Conservation (phyloP, 1,284 basidiomycete genomes). For the Malassezia vespertilionis region DNA sequence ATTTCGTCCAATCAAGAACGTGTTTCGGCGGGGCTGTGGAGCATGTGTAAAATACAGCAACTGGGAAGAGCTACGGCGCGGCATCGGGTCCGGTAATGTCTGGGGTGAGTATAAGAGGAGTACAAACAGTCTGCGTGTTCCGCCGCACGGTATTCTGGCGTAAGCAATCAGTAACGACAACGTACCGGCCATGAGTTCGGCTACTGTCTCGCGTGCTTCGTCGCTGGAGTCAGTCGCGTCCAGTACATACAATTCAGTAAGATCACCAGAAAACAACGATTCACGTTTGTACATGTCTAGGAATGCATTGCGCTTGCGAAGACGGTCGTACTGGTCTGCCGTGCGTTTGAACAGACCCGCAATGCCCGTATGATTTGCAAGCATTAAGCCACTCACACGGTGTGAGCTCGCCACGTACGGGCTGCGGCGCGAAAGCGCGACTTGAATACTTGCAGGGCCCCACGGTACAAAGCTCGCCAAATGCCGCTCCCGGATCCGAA, state of each 20-base stretch:
- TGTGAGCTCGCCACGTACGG: constrained; percentile 75
- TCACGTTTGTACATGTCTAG: constrained; percentile 96
- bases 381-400: constrained; percentile 93
- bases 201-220: constrained; percentile 41
- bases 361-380: constrained; percentile 96
- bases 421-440: constrained; percentile 80
- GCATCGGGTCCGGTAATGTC: not conserved
- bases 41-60: too few relatives aligned
- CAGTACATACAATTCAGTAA: constrained; percentile 27
- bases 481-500: constrained; percentile 90
- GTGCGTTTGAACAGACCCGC: constrained; percentile 75
- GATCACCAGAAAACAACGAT: constrained; percentile 50
- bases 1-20: not conserved
- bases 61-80: too few relatives aligned
- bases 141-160: constrained; percentile 39
- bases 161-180: not conserved
- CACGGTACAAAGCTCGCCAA: constrained; percentile 97
- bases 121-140: constrained; percentile 36
- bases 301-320: constrained; percentile 83
- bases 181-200: constrained; percentile 35
- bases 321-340: constrained; percentile 84
- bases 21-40: not conserved
- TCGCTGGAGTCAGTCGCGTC: constrained; percentile 20
- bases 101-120: not conserved
- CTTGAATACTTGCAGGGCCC: constrained; percentile 97